Base-by-base conservation (phyloP, 768 basidiomycete species). In the Termitomyces sp. region DNA sequence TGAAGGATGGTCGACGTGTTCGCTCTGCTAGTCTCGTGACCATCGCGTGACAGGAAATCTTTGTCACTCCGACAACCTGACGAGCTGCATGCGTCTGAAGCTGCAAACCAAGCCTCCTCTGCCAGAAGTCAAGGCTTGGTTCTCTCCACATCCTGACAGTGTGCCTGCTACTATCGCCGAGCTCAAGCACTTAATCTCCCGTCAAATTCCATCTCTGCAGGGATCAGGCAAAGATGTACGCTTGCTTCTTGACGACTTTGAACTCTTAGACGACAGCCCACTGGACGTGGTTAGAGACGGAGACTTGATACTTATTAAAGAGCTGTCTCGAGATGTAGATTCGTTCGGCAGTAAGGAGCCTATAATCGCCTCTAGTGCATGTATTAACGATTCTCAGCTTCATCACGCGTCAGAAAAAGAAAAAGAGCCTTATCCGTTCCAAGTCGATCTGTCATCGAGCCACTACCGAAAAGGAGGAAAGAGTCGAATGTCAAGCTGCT, bases 51-150 rank as follows among this genome's bases (percentile, higher is more conserved):
- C 56, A 24, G 22, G 34, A 20, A 48, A 3, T 24, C 42, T 53
- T 53, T 57, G 57, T 61, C 57, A 61, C 31, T 16, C 32, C 24
- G 6, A 14, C 31, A 26, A 27, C 47, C 51, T n/a, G 37, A 37
- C 37, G 37, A 9, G 16, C 31, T 20, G 14, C 24, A 82, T 85
- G 82, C 77, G 84, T 12, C 66, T 85, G 50, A 76, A 77, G 61
- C 70, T 86, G 55, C 79, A 78, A 56, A 75, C 80, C 0, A 64
- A 65, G 5, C 63, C 71, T 32, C 83, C 83, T 36, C 71, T 86
- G 14, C 79, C 80, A 1, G 71, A 67, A 24, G 59, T 81, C 14
- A 80, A 77, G 58, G 80, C 76, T 5, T 86, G 84, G 84, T 81
- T 81, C 60, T 69, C 73, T 20, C 72, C 76, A 29, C 69, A 74